Base-by-base conservation (phyloP, 257 asterid genomes). In the Solanum pimpinellifolium region DNA sequence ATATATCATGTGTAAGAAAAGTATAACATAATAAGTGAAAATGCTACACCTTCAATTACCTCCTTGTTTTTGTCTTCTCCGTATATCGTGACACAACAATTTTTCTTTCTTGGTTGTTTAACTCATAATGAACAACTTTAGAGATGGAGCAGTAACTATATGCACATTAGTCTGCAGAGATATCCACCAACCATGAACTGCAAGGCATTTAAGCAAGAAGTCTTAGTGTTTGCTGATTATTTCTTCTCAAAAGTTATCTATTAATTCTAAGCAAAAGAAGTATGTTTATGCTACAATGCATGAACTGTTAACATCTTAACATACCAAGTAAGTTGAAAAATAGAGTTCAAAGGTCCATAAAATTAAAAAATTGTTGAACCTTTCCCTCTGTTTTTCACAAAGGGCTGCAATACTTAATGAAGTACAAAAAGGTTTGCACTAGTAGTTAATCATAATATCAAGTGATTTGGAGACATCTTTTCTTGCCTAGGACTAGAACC, bases 21-120 rank as follows among this genome's bases (percentile, higher is more conserved):
- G 33, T 11, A 39, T 74, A 74, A 12, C 31, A 29, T 31, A 39
- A 39, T 73, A 20, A 73, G 16, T 39, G 14, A 65, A 65, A 65
- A 4, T 65, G 25, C 73, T 65, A 25, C 73, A 65, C 73, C 73
- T 65, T 65, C 18, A n/a, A 68, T 35, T 93, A 95, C 98, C 98
- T 96, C 90, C 98, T 89, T 59, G 92, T 95, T 91, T 95, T 97
- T 95, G 89, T 95, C 86, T 95, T 96, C 89, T 96, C 98, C 90
- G 91, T 95, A 91, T 97, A 94, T 23, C 97, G 94, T 7, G 98
- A 90, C 86, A 97, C 85, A 3, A 96, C 98, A 68, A 89, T 89
- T 85, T 93, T 98, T 87, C 98, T 91, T 87, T 97, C 97, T 62
- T 92, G 97, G 92, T 86, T 93, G 92, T 93, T 94, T 87, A 94